These are phyloP conservation scores for Botryotinia narcissicola DNA, from an alignment of 2,329 filamentous ascomycete genomes.

Conservation along the genomic window DNA sequence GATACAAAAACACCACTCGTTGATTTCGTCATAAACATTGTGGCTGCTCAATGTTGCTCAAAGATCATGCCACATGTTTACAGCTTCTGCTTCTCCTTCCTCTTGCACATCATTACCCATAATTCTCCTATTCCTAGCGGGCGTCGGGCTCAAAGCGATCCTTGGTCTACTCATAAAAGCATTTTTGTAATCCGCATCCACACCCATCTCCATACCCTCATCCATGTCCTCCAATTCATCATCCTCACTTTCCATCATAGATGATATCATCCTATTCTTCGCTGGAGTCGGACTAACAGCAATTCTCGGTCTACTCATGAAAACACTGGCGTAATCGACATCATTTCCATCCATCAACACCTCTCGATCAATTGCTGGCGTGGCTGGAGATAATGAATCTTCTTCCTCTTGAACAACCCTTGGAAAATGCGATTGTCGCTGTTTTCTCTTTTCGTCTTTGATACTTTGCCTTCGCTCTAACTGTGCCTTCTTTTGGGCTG, in stretches of 20 bases:
- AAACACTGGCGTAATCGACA: constrained; percentile 73
- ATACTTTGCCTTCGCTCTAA: constrained; percentile 52
- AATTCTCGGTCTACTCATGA: constrained; percentile 79
- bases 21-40: neutral
- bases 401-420: constrained; percentile 48
- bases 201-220: constrained; percentile 51
- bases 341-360: constrained; percentile 55
- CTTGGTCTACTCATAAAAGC: constrained; percentile 84
- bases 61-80: constrained; percentile 11
- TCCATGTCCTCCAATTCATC: constrained; percentile 1
- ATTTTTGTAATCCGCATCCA: constrained; percentile 66
- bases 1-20: neutral
- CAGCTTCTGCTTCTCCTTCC: neutral
- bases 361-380: constrained; percentile 33
- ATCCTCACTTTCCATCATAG: constrained; percentile 7
- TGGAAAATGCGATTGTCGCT: constrained; percentile 47
- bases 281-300: constrained; percentile 62
- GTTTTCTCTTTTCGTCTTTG: constrained; percentile 45
- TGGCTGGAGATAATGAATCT: constrained; percentile 21
- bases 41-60: neutral
- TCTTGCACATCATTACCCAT: neutral
- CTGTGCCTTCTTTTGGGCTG: constrained; percentile 59
- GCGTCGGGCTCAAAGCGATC: constrained; percentile 68
- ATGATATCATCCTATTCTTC: constrained; percentile 7
- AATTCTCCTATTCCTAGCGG: neutral